Evolutionary conservation across 345 rosid genomes (phyloP).

Genomic region (Pistacia integerrima): DNA sequence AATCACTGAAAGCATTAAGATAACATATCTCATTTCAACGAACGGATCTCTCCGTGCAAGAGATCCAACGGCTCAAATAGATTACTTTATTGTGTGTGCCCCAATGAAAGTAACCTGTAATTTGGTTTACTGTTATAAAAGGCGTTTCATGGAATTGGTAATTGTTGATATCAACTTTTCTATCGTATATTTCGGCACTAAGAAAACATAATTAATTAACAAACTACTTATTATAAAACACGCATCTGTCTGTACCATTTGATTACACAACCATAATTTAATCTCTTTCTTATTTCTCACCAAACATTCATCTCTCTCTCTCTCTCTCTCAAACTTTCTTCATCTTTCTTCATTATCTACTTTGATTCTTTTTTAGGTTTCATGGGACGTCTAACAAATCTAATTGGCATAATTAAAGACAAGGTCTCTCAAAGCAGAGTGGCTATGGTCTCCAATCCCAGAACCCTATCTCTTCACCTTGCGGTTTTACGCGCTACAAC

Average conservation of each 20-base stretch:
- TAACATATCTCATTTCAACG: too few species aligned
- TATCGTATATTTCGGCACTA: background rate
- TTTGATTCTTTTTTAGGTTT: background rate
- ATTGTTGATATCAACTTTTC: background rate
- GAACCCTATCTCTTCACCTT: constrained; percentile 44
- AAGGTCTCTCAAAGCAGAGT: constrained; percentile 84
- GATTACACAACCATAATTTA: background rate
- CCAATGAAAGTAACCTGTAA: too few species aligned
- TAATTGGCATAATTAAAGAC: constrained; percentile 70
- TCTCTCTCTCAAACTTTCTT: background rate
- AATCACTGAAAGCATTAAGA: too few species aligned
- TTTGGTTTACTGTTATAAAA: too few species aligned
- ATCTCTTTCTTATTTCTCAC: background rate
- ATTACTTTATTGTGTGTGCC: too few species aligned
- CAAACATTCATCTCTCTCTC: background rate
- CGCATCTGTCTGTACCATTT: background rate
- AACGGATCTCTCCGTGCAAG: too few species aligned
- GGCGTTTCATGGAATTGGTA: too few species aligned
- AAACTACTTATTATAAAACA: too few species aligned
- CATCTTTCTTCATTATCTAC: background rate
- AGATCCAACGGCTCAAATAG: too few species aligned
- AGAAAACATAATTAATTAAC: too few species aligned
- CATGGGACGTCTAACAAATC: constrained; percentile 58
- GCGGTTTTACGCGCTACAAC: constrained; percentile 80
- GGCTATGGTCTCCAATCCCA: constrained; percentile 52